These are phyloP conservation scores for Salix udensis DNA, from an alignment of 345 rosid species.

Conservation along the genomic window DNA sequence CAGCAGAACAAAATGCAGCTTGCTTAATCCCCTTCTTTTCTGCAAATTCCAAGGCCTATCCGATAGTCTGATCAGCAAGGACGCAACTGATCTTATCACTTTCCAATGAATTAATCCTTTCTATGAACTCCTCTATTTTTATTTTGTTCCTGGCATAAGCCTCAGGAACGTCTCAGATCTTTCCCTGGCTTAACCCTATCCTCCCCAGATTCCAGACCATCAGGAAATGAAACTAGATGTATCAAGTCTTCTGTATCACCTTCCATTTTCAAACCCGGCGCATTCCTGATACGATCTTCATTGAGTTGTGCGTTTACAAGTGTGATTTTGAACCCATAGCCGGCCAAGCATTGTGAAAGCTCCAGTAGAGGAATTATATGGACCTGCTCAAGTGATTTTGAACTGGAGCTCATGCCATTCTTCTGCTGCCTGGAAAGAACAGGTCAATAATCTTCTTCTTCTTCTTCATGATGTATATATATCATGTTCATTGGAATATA, in stretches of 20 bases:
- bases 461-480: too few species aligned
- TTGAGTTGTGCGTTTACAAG: slow-evolving; percentile 10
- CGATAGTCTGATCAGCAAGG: slow-evolving; percentile 18
- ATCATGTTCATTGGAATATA: too few species aligned
- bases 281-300: slow-evolving; percentile 1
- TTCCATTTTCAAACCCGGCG: not conserved
- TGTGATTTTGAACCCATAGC: slow-evolving; percentile 15
- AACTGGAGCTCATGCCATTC: not conserved
- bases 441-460: not conserved
- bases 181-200: not conserved
- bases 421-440: not conserved
- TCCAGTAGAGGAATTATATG: slow-evolving; percentile 18
- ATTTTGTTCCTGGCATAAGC: not conserved
- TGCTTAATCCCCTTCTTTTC: slow-evolving; percentile 16
- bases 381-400: slow-evolving; percentile 2
- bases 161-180: not conserved
- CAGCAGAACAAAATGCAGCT: slow-evolving; percentile 13
- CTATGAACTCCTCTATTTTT: slow-evolving; percentile 1
- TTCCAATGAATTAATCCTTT: not conserved
- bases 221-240: slow-evolving; percentile 4
- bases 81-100: slow-evolving; percentile 27
- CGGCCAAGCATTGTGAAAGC: not conserved
- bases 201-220: slow-evolving; percentile 5
- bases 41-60: slow-evolving; percentile 34
- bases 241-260: not conserved